Evolutionary conservation across 148 eudicot genomes (phyloP), one percentile per base, ranked within the genome.

Genomic region (Cornus florida): DNA sequence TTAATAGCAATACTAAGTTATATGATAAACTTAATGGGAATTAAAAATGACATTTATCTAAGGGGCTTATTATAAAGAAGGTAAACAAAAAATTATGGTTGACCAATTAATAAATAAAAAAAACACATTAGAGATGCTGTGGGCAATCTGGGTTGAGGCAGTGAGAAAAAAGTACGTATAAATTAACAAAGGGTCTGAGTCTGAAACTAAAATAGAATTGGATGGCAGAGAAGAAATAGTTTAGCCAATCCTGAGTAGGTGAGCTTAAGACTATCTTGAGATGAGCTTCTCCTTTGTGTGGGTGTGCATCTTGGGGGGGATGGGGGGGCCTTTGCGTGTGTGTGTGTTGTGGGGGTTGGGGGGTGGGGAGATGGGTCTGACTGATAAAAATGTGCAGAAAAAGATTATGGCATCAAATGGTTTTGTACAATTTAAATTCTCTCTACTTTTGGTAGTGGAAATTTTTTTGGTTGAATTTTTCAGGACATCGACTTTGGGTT

Each of bases 381-480:
- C 31, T 23, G 17, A n/a, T 10, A 10, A 32, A 1, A 10, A 17
- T 2, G 19, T 60, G 67, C 7, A 33, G 50, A 39, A 59, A 74
- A 74, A 60, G 28, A 53, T 62, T 60, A 24, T 10, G 35, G 38
- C 20, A 39, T 24, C 64, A 39, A 6, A 64, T 12, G 48, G 22
- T 24, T n/a, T 38, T 20, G 35, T 3, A 5, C 28, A 17, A 20
- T 39, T 62, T 20, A 19, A 60, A 59, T 2, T 2, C 12, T 53
- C 14, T 53, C 59, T 53, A 13, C 59, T 13, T 11, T 12, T 2
- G 59, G 20, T 50, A 17, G 38, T 62, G 70, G 50, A 62, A 12
- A n/a, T 75, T 50, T 72, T n/a, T 75, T 56, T n/a, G n/a, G n/a
- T n/a, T n/a, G 13, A 60, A 24, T 12, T 75, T 5, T 62, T 35